Conservation (phyloP, 2,329 filamentous ascomycete genomes). For the Beauveria bassiana region DNA sequence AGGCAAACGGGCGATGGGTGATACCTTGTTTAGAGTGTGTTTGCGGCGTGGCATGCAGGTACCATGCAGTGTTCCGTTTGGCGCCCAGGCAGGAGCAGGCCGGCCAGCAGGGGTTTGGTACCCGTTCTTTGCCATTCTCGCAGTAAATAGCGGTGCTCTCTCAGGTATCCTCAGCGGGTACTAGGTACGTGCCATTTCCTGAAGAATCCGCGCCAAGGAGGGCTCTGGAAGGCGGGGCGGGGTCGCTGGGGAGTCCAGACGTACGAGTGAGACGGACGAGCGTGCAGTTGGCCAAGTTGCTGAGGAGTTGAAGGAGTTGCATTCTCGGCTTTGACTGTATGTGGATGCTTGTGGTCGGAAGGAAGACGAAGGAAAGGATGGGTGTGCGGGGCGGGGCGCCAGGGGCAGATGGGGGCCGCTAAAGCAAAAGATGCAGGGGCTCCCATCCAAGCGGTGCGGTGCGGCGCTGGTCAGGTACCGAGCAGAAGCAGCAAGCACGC, state of each 20-base stretch:
- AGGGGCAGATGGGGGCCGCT: neutral
- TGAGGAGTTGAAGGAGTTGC: too few relatives aligned
- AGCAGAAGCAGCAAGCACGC: neutral
- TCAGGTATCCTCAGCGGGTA: neutral
- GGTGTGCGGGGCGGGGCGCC: neutral
- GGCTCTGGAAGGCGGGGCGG: constrained; percentile 1
- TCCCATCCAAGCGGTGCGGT: neutral
- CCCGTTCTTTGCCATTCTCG: neutral
- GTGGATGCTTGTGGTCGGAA: neutral
- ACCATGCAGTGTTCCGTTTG: neutral
- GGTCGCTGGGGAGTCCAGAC: neutral
- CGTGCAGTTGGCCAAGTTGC: neutral
- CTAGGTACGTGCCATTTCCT: neutral
- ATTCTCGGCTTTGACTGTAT: too few relatives aligned
- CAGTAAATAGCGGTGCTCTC: neutral
- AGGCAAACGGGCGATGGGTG: neutral
- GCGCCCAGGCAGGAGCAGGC: neutral
- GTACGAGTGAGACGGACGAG: neutral
- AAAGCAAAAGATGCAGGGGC: neutral
- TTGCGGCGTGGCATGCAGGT: neutral
- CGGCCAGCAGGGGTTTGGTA: neutral
- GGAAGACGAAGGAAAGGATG: neutral
- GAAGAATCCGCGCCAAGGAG: neutral
- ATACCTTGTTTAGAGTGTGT: neutral
- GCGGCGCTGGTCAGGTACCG: neutral